A percentile compares a stretch with the other conserved stretches of the same genome.
These are phyloP conservation scores for Phytophthora ohioensis DNA, from an alignment of 352 stramenopile species.

Conservation along the genomic window DNA sequence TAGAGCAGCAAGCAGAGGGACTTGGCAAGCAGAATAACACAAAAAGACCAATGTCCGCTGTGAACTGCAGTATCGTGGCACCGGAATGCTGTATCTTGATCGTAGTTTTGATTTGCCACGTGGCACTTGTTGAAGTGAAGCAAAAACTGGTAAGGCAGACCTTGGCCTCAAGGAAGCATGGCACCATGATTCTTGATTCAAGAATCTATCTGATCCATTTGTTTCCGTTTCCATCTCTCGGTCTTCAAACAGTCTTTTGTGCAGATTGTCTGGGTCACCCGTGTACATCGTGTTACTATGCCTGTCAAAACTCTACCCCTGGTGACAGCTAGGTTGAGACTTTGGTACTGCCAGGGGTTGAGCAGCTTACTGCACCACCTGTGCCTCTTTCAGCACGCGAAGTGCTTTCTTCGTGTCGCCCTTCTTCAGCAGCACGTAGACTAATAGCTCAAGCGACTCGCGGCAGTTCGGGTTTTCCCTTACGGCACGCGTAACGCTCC, in stretches of 20 bases:
- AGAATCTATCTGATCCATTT: slow-evolving; percentile 34
- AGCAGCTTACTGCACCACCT: slow-evolving; percentile 64
- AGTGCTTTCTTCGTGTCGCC: slow-evolving; percentile 90
- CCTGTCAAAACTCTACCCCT: slow-evolving; percentile 17
- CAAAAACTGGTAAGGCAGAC: no score
- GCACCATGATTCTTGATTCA: neutral
- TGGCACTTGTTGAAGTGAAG: neutral
- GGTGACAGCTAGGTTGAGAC: slow-evolving; percentile 1
- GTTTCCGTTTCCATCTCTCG: slow-evolving; percentile 8
- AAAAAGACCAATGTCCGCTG: slow-evolving; percentile 31
- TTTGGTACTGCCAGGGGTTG: slow-evolving; percentile 2
- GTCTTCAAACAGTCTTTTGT: slow-evolving; percentile 23
- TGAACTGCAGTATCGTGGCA: slow-evolving; percentile 28
- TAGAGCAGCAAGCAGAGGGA: slow-evolving; percentile 46
- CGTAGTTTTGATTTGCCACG: slow-evolving; percentile 10
- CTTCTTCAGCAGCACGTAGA: slow-evolving; percentile 91
- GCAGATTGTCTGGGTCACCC: slow-evolving; percentile 22
- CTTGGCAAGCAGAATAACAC: slow-evolving; percentile 32
- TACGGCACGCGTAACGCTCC: slow-evolving; percentile 85
- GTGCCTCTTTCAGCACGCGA: slow-evolving; percentile 88
- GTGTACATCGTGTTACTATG: slow-evolving; percentile 38
- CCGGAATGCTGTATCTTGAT: slow-evolving; percentile 5
- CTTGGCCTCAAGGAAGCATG: neutral
- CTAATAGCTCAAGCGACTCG: slow-evolving; percentile 86
- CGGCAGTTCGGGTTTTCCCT: slow-evolving; percentile 86